Evolutionary conservation across 1,139 yeast genomes (phyloP), one percentile per base, ranked within the genome.

Genomic region (Taphrina sp.): DNA sequence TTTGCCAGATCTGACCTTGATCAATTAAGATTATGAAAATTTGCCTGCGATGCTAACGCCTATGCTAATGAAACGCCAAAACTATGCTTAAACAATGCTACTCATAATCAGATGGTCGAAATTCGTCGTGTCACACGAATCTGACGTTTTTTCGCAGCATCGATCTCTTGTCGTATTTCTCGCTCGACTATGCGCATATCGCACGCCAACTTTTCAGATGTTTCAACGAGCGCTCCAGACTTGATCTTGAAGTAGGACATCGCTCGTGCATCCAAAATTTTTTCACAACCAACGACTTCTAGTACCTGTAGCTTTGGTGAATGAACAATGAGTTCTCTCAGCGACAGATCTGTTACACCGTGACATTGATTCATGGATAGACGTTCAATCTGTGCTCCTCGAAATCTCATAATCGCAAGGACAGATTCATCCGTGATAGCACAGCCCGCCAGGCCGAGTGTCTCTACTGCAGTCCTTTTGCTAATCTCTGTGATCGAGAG

Each of bases 361-460:
- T 76, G 74, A 67, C 97, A 90, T 64, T 83, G 82, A 69, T 90
- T 90, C 44, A 90, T 69, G 10, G 95, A 85, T 35, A 90, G 72
- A 56, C 96, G 75, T 64, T 81, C 81, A 3, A 90, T 66, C 2
- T 71, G 65, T 1, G 67, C 66, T 33, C 86, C 84, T 58, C 85
- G 77, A 59, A 74, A 69, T 22, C 77, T 68, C 0, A 92, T 92
- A 43, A 89, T 71, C 64, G 85, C 92, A 95, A 95, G 87, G 23
- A 90, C 71, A 4, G 85, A 75, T 46, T 80, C 76, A 70, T 90
- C 96, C 17, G 85, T 79, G 24, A 90, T 76, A 56, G 78, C 74
- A 67, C 96, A 87, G 5, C 97, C 97, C 0, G 97, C 96, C 14
- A 88, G 71, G 0, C 97, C 97, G 46, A 90, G 73, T 0, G 96